These are phyloP conservation scores for Lepraria neglecta DNA, from an alignment of 495 filamentous ascomycete genomes.

Conservation along the genomic window DNA sequence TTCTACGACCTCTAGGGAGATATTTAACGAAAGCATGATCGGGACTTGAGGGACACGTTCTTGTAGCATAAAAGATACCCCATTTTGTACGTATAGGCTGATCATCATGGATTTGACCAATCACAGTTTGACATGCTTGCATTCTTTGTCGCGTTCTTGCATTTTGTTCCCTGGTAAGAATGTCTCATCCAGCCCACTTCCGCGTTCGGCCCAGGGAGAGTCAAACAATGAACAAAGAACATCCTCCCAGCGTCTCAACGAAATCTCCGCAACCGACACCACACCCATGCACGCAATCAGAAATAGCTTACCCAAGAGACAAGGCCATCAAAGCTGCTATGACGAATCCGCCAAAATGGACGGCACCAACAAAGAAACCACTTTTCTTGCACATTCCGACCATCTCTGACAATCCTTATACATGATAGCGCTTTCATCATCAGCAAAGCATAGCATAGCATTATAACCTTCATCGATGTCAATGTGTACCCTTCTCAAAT, in stretches of 20 bases:
- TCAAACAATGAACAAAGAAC: constrained; percentile 33
- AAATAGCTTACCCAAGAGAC: constrained; percentile 9
- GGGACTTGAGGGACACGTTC: not conserved
- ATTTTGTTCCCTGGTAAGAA: constrained; percentile 20
- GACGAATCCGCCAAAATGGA: constrained; percentile 14
- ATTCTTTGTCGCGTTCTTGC: constrained; percentile 31
- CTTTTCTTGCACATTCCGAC: constrained; percentile 22
- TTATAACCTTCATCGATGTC: constrained; percentile 27
- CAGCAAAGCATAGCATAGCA: constrained; percentile 22
- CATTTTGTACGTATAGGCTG: constrained; percentile 8
- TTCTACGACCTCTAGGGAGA: not conserved
- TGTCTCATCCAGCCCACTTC: constrained; percentile 27
- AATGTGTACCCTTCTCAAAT: constrained; percentile 36
- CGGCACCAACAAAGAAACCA: constrained; percentile 24
- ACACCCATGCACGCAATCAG: constrained; percentile 19
- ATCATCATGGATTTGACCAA: constrained; percentile 10
- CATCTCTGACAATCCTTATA: constrained; percentile 24
- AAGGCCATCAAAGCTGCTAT: constrained; percentile 21
- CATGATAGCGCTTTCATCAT: constrained; percentile 22
- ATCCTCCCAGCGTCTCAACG: constrained; percentile 13
- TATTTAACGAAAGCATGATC: constrained; percentile 3
- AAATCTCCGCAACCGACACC: constrained; percentile 22
- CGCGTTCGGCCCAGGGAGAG: constrained; percentile 23
- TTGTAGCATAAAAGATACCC: constrained; percentile 15
- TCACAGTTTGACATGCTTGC: constrained; percentile 13